A percentile compares a stretch with the other conserved stretches of the same genome.
Conservation (phyloP, 768 basidiomycete species). For the Mycena alexandri region DNA sequence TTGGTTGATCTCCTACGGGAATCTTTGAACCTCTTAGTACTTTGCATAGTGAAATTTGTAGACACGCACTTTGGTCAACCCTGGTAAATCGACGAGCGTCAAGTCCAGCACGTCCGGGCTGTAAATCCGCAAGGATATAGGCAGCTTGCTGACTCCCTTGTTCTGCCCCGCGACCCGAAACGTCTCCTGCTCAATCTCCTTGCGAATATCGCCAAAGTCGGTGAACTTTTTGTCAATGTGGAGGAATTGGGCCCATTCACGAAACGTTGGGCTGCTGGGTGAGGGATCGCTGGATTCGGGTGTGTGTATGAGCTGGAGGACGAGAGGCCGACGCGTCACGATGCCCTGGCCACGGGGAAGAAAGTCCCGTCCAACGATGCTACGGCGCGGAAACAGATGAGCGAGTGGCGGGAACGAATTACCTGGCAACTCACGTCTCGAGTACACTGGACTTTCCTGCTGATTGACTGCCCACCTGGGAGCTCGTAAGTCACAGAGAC, state of each 20-base stretch:
- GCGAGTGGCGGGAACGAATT: conserved; percentile 18
- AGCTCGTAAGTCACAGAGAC: conserved; percentile 9
- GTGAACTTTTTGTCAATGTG: conserved; percentile 97
- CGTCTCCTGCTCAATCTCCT: conserved; percentile 98
- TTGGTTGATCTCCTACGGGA: conserved; percentile 96
- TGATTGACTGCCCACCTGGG: conserved; percentile 94
- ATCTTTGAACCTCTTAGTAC: conserved; percentile 63
- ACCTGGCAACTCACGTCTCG: conserved; percentile 79
- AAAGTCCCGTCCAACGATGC: conserved; percentile 95
- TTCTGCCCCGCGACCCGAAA: conserved; percentile 98
- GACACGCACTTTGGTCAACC: conserved; percentile 87
- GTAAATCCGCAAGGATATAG: conserved; percentile 95
- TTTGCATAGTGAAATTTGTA: not conserved
- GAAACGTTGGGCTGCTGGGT: conserved; percentile 60
- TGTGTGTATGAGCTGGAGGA: conserved; percentile 96
- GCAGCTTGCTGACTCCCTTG: conserved; percentile 96
- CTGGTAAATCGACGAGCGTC: conserved; percentile 96
- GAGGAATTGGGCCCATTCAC: conserved; percentile 97
- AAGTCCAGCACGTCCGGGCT: conserved; percentile 96
- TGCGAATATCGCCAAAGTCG: conserved; percentile 94
- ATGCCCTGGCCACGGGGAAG: conserved; percentile 93
- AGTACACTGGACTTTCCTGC: conserved; percentile 96
- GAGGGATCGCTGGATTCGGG: conserved; percentile 69
- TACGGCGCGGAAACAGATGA: conserved; percentile 43
- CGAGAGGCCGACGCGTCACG: conserved; percentile 94